Evolutionary conservation across 495 filamentous ascomycete species (phyloP).

Genomic region (Tuber umbilicatum): DNA sequence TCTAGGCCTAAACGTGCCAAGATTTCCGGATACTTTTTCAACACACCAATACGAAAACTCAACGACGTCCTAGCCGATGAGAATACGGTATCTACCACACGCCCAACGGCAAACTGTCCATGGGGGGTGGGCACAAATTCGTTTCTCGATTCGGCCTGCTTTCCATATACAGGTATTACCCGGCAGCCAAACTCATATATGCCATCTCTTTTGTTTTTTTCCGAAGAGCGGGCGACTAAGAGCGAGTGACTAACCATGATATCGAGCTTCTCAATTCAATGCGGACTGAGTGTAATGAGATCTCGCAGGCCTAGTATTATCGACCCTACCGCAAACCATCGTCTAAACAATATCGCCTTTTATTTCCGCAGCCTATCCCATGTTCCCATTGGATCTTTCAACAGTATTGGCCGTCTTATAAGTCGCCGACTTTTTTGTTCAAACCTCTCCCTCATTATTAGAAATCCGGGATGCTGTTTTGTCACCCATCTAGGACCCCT

Average conservation of each 20-base stretch:
- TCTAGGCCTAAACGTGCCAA: too few relatives aligned
- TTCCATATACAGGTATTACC: too few relatives aligned
- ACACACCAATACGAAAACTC: too few relatives aligned
- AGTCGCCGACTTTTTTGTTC: background rate
- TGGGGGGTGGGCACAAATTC: too few relatives aligned
- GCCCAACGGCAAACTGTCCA: too few relatives aligned
- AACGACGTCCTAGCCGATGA: too few relatives aligned
- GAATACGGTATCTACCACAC: too few relatives aligned
- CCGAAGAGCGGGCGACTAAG: background rate
- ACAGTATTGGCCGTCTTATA: background rate
- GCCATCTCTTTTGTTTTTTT: background rate
- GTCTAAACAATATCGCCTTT: background rate
- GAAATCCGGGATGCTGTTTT: background rate
- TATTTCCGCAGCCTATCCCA: background rate
- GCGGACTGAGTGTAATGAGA: background rate
- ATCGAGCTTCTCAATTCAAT: background rate
- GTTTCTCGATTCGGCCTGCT: too few relatives aligned
- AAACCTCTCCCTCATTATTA: background rate
- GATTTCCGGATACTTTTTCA: too few relatives aligned
- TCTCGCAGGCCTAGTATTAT: background rate
- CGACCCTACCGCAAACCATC: background rate
- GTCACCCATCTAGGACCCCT: constrained; percentile 12
- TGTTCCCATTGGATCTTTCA: background rate
- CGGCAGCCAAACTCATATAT: background rate
- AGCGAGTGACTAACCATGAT: background rate